Conservation (phyloP, 768 basidiomycete species). For the Psilocybe subaeruginosa region DNA sequence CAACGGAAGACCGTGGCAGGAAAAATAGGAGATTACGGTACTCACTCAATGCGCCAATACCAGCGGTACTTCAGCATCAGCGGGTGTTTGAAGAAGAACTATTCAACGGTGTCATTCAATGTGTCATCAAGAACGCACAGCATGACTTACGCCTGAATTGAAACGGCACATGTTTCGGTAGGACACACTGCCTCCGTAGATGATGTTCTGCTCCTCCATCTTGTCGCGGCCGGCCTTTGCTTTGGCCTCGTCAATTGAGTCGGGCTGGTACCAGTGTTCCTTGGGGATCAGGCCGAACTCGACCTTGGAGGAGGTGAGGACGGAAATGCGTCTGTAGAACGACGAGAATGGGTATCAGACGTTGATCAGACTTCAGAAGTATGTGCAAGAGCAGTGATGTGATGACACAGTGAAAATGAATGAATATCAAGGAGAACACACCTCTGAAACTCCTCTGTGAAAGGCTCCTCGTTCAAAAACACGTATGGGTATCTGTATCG, state of each 20-base stretch:
- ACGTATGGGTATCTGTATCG: conserved; percentile 82
- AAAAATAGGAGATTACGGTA: background rate
- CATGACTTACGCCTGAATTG: conserved; percentile 56
- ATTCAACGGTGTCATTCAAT: background rate
- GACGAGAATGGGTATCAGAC: background rate
- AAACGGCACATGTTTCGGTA: conserved; percentile 71
- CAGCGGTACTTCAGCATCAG: conserved; percentile 68
- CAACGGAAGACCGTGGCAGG: background rate
- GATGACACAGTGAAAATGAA: too few relatives aligned
- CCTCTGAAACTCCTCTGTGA: conserved; percentile 76
- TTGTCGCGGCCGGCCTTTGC: conserved; percentile 59
- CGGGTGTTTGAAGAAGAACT: conserved; percentile 76
- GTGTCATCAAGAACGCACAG: background rate
- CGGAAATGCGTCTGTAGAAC: conserved; percentile 29
- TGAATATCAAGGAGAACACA: conserved; percentile 29
- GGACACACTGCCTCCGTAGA: conserved; percentile 44
- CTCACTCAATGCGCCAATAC: conserved; percentile 81
- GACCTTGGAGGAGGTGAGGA: conserved; percentile 29
- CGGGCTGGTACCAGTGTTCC: conserved; percentile 75
- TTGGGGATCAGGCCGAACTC: conserved; percentile 66
- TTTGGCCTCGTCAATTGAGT: conserved; percentile 71
- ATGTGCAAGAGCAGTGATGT: too few relatives aligned
- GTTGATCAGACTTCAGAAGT: background rate
- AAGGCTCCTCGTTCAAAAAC: conserved; percentile 82
- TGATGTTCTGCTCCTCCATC: conserved; percentile 55